phyloP scores from a whole-genome alignment of 176 grass and related monocot genomes.

The Paspalum notatum region DNA sequence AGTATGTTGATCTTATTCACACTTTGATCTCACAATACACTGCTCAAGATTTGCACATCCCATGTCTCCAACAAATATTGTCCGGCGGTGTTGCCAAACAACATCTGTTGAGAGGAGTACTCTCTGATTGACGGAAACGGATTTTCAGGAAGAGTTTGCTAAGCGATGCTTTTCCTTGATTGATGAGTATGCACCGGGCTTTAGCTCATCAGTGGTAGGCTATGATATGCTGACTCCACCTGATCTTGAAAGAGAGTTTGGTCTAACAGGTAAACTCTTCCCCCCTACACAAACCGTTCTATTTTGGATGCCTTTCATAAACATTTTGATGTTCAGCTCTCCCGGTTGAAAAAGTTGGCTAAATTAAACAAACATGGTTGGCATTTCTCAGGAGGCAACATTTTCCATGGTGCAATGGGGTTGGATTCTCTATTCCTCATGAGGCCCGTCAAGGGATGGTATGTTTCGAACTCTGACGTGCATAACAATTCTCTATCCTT shows the following conservation, averaged over 20 bases:
- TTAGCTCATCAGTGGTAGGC: slow-evolving; percentile 85
- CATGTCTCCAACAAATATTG: neutral
- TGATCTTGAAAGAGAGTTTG: slow-evolving; percentile 97
- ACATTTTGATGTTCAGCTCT: no score
- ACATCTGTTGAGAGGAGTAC: neutral
- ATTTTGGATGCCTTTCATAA: no score
- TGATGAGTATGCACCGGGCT: slow-evolving; percentile 86
- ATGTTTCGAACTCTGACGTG: no score
- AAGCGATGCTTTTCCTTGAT: slow-evolving; percentile 96
- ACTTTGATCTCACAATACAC: slow-evolving; percentile 14
- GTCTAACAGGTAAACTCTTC: slow-evolving; percentile 70
- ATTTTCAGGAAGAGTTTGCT: slow-evolving; percentile 87
- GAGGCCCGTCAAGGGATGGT: slow-evolving; percentile 95
- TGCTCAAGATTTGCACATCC: neutral
- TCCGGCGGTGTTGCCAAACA: slow-evolving; percentile 13
- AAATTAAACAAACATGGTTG: no score
- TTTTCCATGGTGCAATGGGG: slow-evolving; percentile 96
- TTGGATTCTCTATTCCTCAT: slow-evolving; percentile 94
- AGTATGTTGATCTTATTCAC: slow-evolving; percentile 64
- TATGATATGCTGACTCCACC: slow-evolving; percentile 96
- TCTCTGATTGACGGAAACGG: slow-evolving; percentile 31
- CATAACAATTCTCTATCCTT: neutral
- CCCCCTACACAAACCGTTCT: neutral
- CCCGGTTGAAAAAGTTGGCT: no score
- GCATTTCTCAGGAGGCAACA: slow-evolving; percentile 86